A percentile compares a stretch with the other conserved stretches of the same genome.
phyloP scores from a whole-genome alignment of 192 early-diverging fungal species.

The Umbelopsis vinacea region DNA sequence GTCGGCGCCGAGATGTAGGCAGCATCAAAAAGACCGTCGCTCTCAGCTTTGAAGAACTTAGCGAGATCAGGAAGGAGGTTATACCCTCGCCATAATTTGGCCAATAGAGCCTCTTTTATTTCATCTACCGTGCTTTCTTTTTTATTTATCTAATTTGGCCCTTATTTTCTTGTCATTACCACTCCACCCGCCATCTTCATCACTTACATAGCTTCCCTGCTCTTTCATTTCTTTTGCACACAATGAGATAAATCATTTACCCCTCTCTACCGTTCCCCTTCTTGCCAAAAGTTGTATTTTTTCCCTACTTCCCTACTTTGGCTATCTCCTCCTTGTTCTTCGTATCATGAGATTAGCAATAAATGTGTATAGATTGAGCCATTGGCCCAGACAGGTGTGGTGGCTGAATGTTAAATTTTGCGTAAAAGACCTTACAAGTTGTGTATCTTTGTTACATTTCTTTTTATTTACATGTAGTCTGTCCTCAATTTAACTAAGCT shows the following conservation, averaged over 20 bases:
- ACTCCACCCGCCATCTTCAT: not conserved
- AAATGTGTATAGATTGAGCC: conserved; percentile 20
- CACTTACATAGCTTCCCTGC: not conserved
- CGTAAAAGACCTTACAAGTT: no score
- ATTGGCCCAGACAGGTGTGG: no score
- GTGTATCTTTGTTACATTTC: no score
- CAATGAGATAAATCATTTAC: not conserved
- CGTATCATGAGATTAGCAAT: conserved; percentile 2
- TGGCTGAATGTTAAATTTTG: no score
- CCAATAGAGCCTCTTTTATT: not conserved
- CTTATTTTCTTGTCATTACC: not conserved
- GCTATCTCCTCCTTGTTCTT: not conserved
- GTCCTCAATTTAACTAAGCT: no score
- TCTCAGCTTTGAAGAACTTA: conserved; percentile 17
- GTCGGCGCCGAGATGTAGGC: conserved; percentile 18
- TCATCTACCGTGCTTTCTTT: no score
- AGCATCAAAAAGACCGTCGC: conserved; percentile 18
- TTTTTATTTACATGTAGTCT: no score
- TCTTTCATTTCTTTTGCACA: not conserved
- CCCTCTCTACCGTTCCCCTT: not conserved
- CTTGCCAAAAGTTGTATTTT: conserved; percentile 14
- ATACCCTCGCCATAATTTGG: not conserved
- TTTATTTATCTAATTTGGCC: not conserved
- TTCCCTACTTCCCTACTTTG: not conserved
- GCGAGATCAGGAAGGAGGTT: conserved; percentile 17